These are phyloP conservation scores for Euphorbia tirucalli DNA, from an alignment of 345 rosid species.

Conservation along the genomic window DNA sequence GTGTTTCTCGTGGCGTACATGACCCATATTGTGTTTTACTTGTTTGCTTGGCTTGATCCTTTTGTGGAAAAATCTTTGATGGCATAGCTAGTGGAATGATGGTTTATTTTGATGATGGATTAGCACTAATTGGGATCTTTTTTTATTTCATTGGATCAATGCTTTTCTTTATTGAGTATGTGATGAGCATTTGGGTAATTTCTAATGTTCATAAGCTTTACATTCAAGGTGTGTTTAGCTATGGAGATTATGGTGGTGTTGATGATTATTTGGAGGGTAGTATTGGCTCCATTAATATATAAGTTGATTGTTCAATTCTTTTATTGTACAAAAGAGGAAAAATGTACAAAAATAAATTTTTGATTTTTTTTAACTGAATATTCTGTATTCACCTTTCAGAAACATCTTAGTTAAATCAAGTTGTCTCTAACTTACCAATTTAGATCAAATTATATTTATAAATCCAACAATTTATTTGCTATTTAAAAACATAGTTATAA, in stretches of 20 bases:
- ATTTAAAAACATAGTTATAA: no score
- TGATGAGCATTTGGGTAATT: slow-evolving; percentile 2
- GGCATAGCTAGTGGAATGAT: not conserved
- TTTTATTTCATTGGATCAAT: not conserved
- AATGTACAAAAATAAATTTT: no score
- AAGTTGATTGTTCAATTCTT: not conserved
- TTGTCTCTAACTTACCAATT: no score
- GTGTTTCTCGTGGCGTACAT: not conserved
- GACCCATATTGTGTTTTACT: slow-evolving; percentile 5
- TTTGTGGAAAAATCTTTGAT: not conserved
- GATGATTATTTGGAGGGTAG: not conserved
- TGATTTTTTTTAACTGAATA: no score
- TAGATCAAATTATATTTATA: no score
- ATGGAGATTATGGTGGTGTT: not conserved
- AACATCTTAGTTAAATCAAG: no score
- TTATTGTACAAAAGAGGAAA: not conserved
- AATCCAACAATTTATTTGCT: no score
- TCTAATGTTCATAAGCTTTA: not conserved
- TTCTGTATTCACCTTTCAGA: no score
- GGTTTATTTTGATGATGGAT: not conserved
- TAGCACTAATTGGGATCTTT: not conserved
- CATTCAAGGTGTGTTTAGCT: not conserved
- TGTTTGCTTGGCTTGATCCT: not conserved
- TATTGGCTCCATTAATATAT: not conserved
- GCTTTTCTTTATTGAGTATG: not conserved